These are phyloP conservation scores for Ceratobasidium theobromae DNA, from an alignment of 1,284 basidiomycete species.

Conservation along the genomic window DNA sequence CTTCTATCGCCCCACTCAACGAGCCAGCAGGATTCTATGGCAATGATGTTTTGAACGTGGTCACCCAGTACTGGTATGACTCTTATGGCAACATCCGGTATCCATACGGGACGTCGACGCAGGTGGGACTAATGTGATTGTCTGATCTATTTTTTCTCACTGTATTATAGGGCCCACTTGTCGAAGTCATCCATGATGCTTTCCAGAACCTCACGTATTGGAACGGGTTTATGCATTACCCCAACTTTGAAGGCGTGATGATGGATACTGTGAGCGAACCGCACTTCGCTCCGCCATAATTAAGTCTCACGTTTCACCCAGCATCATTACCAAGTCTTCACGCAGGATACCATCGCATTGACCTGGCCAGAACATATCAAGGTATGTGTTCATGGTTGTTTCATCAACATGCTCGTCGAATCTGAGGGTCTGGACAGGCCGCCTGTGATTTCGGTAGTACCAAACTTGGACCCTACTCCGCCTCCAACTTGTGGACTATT, in stretches of 20 bases:
- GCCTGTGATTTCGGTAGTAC: constrained; percentile 54
- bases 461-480: constrained; percentile 55
- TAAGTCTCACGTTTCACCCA: constrained; percentile 46
- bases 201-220: constrained; percentile 79
- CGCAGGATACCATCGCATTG: constrained; percentile 53
- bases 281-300: constrained; percentile 53
- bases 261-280: constrained; percentile 51
- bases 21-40: constrained; percentile 78
- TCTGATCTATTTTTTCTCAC: constrained; percentile 40
- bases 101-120: constrained; percentile 23
- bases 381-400: constrained; percentile 37
- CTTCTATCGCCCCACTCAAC: constrained; percentile 69
- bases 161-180: constrained; percentile 52
- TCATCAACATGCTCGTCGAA: not conserved
- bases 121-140: constrained; percentile 32
- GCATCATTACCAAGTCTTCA: constrained; percentile 85
- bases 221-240: constrained; percentile 63
- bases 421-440: constrained; percentile 39
- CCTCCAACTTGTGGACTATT: constrained; percentile 65
- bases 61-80: constrained; percentile 71
- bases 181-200: constrained; percentile 81
- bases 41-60: constrained; percentile 54
- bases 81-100: constrained; percentile 75
- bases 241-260: constrained; percentile 47
- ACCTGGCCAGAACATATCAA: constrained; percentile 63